Percentiles rank a stretch among this genome's conserved stretches.
phyloP scores from a whole-genome alignment of 192 early-diverging fungal species.

The Umbelopsis sp. region DNA sequence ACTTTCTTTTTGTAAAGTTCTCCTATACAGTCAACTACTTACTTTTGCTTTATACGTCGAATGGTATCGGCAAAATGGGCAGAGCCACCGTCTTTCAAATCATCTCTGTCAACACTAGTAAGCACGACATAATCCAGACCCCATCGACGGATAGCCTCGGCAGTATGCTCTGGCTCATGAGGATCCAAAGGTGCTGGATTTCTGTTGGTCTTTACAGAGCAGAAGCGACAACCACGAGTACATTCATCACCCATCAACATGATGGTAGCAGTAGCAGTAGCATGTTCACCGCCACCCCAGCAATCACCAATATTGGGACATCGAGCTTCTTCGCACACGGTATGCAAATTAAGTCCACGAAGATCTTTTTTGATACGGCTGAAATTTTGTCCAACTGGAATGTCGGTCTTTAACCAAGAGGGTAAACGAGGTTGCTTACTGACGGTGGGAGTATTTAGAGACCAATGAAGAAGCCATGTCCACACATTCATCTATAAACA shows the following conservation, averaged over 20 bases:
- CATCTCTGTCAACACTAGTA: slow-evolving; percentile 98
- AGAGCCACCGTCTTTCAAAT: slow-evolving; percentile 90
- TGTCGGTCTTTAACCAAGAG: slow-evolving; percentile 93
- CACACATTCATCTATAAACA: not conserved
- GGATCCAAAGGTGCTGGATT: slow-evolving; percentile 83
- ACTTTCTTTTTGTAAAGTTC: not conserved
- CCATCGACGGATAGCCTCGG: slow-evolving; percentile 92
- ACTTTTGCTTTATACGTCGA: slow-evolving; percentile 83
- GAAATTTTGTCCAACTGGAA: slow-evolving; percentile 81
- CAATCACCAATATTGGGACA: slow-evolving; percentile 99
- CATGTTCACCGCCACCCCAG: slow-evolving; percentile 94
- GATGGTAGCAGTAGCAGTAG: slow-evolving; percentile 96
- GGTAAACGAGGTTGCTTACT: slow-evolving; percentile 73
- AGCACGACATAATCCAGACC: slow-evolving; percentile 96
- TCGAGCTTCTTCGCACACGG: slow-evolving; percentile 96
- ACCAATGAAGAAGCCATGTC: not conserved
- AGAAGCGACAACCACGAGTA: slow-evolving; percentile 97
- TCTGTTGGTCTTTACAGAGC: slow-evolving; percentile 95
- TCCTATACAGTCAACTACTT: slow-evolving; percentile 20
- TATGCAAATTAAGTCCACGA: slow-evolving; percentile 92
- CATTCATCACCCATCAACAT: slow-evolving; percentile 99
- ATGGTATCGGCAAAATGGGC: slow-evolving; percentile 94
- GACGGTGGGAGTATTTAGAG: not conserved
- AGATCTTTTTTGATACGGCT: slow-evolving; percentile 87
- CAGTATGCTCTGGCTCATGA: slow-evolving; percentile 90